Evolutionary conservation across 495 filamentous ascomycete species (phyloP), one percentile per base, ranked within the genome.

Genomic region (Paragyromitra xinjiangensis): DNA sequence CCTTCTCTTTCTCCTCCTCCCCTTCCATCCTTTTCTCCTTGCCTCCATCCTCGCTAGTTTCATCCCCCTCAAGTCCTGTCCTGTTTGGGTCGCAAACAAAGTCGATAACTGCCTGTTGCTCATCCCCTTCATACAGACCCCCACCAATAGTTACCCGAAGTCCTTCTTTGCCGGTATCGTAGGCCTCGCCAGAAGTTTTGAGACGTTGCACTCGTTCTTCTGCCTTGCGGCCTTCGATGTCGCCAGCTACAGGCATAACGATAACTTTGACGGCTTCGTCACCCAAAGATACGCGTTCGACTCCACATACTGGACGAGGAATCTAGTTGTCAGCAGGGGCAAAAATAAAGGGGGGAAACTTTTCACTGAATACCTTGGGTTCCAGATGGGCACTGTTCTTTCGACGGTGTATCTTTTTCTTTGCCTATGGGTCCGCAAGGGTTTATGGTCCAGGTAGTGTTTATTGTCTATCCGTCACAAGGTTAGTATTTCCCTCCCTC

Each of bases 371-470:
- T 81, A 91, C 90, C 85, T 87, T 89, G 84, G 74, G 92, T 85
- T 74, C 90, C 88, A 78, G 85, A 80, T n/a, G 88, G 84, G 84
- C 94, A 90, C 82, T 89, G 80, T 50, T 92, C 84, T 56, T 85
- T 83, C 51, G 85, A 84, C 0, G 78, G 67, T 0, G 83, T 82
- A 5, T 85, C 86, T 51, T 87, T 86, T 42, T 85, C 87, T 66
- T 87, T 85, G 70, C 85, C 85, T 55, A 99, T 84, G 19, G 87
- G 85, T 45, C 84, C 84, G 84, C 95, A 99, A 62, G 97, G 87
- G 78, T 98, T 92, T 45, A 99, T 83, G n/a, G 92, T 92, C 84
- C 94, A 97, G 8, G 92, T 97, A 6, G 90, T 93, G 80, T 97
- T 97, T 6, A 80, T 83, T 37, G 84, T 42, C 79, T 81, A 64